Evolutionary conservation across 139 green algal genomes (phyloP).

Genomic region (Chlorella sp.): DNA sequence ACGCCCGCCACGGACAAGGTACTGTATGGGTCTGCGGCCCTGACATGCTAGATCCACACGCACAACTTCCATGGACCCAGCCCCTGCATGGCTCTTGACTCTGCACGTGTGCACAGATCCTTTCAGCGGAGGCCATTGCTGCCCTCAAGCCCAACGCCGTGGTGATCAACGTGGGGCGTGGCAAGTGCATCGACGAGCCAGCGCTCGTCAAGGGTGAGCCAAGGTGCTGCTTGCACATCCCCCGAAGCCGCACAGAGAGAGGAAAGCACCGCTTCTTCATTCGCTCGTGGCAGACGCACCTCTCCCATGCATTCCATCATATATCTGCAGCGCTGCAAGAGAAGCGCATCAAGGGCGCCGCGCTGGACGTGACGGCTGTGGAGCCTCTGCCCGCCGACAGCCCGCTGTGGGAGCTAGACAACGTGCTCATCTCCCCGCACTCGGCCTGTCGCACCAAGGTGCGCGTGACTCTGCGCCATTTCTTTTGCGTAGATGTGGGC

Average conservation of each 20-base stretch:
- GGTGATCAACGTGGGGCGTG: constrained; percentile 77
- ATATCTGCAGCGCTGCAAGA: constrained; percentile 44
- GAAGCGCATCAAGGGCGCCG: constrained; percentile 57
- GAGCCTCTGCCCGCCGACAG: constrained; percentile 66
- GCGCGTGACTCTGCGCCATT: too few species aligned
- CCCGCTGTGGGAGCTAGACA: constrained; percentile 64
- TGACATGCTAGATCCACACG: too few species aligned
- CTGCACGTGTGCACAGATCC: too few species aligned
- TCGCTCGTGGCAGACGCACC: not conserved
- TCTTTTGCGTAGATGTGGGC: too few species aligned
- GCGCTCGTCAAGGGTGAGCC: constrained; percentile 41
- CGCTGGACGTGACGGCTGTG: constrained; percentile 66
- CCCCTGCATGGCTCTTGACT: too few species aligned
- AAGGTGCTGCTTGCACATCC: not conserved
- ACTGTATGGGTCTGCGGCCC: too few species aligned
- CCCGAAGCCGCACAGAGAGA: too few species aligned
- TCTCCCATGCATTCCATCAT: not conserved
- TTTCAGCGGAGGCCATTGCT: constrained; percentile 44
- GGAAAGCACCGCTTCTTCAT: too few species aligned
- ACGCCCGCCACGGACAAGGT: too few species aligned
- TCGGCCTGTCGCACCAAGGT: constrained; percentile 51
- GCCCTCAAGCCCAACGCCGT: constrained; percentile 61
- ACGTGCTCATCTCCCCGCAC: constrained; percentile 74
- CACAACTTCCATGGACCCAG: too few species aligned
- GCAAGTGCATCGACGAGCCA: constrained; percentile 67